Percentiles rank a stretch among this genome's conserved stretches.
Evolutionary conservation across 305 asterid genomes (phyloP).

Genomic region (Fraxinus ornus): DNA sequence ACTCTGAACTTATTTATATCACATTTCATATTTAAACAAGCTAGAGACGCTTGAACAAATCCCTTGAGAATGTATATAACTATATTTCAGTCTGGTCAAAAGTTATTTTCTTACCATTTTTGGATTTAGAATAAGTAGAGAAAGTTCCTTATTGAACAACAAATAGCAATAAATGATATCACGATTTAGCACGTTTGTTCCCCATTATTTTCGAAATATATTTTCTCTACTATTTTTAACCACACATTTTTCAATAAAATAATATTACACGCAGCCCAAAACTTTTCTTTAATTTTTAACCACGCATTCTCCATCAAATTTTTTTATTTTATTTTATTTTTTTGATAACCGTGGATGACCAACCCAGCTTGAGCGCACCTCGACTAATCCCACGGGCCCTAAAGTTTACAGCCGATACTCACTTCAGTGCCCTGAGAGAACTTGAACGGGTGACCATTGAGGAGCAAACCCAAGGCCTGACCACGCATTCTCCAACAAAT

Average conservation of each 20-base stretch:
- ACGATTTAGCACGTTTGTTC: neutral
- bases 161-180: neutral
- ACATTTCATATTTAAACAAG: neutral
- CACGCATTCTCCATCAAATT: too few relatives aligned
- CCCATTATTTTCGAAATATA: neutral
- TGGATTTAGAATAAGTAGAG: neutral
- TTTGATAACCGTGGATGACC: too few relatives aligned
- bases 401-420: too few relatives aligned
- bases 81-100: neutral
- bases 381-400: too few relatives aligned
- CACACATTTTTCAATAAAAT: neutral
- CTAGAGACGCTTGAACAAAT: neutral
- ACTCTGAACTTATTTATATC: neutral
- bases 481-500: too few relatives aligned
- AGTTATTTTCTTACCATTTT: neutral
- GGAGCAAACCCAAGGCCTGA: too few relatives aligned
- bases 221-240: neutral
- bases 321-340: too few relatives aligned
- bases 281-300: neutral
- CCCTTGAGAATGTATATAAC: neutral
- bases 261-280: neutral
- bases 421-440: too few relatives aligned
- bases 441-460: too few relatives aligned
- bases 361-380: too few relatives aligned
- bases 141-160: neutral